A percentile compares a stretch with the other conserved stretches of the same genome.
Evolutionary conservation across 1,284 basidiomycete genomes (phyloP).

Genomic region (Microbotryum silenes-acaulis): DNA sequence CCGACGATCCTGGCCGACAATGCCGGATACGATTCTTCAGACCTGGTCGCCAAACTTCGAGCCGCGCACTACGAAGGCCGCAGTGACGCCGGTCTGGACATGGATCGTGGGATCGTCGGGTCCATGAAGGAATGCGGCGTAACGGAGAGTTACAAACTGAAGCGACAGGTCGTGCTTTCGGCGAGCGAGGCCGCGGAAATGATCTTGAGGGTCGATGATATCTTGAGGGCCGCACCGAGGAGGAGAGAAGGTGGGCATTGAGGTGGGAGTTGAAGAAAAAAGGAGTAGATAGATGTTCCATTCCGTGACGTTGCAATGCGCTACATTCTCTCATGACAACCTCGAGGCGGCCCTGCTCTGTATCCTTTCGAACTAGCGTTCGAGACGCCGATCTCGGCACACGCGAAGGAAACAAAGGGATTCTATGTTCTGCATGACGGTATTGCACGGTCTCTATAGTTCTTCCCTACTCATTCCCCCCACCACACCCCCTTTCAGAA

Average conservation of each 20-base stretch:
- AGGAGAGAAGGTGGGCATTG: background rate
- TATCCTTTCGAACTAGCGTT: too few species aligned
- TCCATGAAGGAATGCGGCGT: conserved; percentile 84
- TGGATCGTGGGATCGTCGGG: conserved; percentile 73
- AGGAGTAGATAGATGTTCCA: too few species aligned
- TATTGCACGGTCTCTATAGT: too few species aligned
- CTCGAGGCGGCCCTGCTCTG: too few species aligned
- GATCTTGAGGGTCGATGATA: conserved; percentile 73
- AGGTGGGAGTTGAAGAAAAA: too few species aligned
- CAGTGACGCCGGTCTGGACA: conserved; percentile 76
- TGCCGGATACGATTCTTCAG: conserved; percentile 93
- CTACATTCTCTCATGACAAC: too few species aligned
- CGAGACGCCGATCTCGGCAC: too few species aligned
- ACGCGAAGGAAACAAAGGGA: too few species aligned
- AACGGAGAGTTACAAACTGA: conserved; percentile 96
- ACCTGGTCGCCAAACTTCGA: conserved; percentile 79
- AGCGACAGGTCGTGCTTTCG: conserved; percentile 85
- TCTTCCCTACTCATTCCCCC: too few species aligned
- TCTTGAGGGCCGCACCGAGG: conserved; percentile 1
- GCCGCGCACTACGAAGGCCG: conserved; percentile 92
- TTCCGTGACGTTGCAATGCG: too few species aligned
- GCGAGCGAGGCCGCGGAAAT: conserved; percentile 97
- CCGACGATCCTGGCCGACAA: conserved; percentile 97
- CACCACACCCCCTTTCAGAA: too few species aligned
- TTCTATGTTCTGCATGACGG: too few species aligned